Conservation (phyloP, 768 basidiomycete species). For the Auricularia sp. region DNA sequence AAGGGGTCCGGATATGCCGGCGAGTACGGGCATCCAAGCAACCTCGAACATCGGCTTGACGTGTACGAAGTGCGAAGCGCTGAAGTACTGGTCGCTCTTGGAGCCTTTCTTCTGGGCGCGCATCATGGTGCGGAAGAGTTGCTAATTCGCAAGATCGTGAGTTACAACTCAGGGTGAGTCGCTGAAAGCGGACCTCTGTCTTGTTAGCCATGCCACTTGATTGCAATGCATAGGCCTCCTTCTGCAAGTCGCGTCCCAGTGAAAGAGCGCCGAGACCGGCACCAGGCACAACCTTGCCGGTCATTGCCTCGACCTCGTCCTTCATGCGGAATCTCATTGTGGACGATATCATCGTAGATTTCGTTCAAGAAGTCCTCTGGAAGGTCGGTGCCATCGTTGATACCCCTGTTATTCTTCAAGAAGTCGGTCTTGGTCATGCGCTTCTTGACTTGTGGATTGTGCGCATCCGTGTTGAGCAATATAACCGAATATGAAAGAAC, state of each 20-base stretch:
- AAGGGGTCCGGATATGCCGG: conserved; percentile 86
- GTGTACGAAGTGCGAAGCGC: conserved; percentile 92
- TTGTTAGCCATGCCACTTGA: conserved; percentile 94
- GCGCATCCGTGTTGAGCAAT: conserved; percentile 93
- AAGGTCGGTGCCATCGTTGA: conserved; percentile 84
- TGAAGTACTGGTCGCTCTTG: conserved; percentile 81
- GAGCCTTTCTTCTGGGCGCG: conserved; percentile 81
- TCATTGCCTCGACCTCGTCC: conserved; percentile 71
- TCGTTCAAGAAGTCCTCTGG: conserved; percentile 71
- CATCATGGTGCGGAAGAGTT: conserved; percentile 87
- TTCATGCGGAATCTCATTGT: conserved; percentile 98
- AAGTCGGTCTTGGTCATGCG: conserved; percentile 92
- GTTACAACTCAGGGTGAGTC: neutral
- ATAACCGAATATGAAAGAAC: conserved; percentile 93
- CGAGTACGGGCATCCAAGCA: conserved; percentile 97
- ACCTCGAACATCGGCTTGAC: conserved; percentile 99
- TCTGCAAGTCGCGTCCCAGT: conserved; percentile 89
- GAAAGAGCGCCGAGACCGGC: conserved; percentile 76
- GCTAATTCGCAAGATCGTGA: conserved; percentile 32
- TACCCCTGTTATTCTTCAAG: conserved; percentile 89
- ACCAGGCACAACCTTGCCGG: conserved; percentile 33
- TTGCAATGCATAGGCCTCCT: conserved; percentile 91
- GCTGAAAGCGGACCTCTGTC: conserved; percentile 59
- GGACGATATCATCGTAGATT: conserved; percentile 86
- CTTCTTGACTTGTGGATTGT: conserved; percentile 88